These are phyloP conservation scores for Colletotrichum higginsianum DNA, from an alignment of 2,329 filamentous ascomycete genomes.

Conservation along the genomic window DNA sequence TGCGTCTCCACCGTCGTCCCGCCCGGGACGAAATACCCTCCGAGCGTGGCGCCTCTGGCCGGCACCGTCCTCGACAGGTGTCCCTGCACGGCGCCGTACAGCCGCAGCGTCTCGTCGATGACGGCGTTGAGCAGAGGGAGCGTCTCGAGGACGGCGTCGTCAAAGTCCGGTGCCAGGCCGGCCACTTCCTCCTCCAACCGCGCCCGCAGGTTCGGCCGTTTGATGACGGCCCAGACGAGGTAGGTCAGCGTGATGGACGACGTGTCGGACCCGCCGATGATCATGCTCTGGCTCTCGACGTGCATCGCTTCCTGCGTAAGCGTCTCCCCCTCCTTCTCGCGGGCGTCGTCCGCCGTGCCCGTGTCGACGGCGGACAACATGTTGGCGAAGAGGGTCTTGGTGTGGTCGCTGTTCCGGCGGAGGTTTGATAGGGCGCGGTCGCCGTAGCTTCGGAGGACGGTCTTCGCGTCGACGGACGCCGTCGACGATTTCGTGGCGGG, in stretches of 20 bases:
- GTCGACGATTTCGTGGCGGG: neutral
- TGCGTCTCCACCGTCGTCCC: slow-evolving; percentile 59
- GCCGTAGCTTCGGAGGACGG: slow-evolving; percentile 16
- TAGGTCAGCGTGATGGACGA: slow-evolving; percentile 67
- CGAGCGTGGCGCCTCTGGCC: slow-evolving; percentile 54
- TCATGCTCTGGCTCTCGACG: slow-evolving; percentile 59
- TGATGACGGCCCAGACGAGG: slow-evolving; percentile 57
- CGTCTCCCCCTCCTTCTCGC: neutral
- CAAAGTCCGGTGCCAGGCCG: slow-evolving; percentile 45
- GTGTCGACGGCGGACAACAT: slow-evolving; percentile 4
- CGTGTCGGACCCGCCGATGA: slow-evolving; percentile 67
- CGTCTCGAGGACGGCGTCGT: slow-evolving; percentile 51
- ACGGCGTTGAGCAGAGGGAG: slow-evolving; percentile 59
- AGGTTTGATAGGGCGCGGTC: slow-evolving; percentile 13
- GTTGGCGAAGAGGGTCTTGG: neutral
- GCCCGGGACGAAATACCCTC: slow-evolving; percentile 56
- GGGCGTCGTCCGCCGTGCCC: neutral
- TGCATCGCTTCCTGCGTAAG: slow-evolving; percentile 51
- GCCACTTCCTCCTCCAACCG: slow-evolving; percentile 54
- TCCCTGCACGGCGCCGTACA: slow-evolving; percentile 58
- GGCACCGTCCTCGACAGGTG: slow-evolving; percentile 59
- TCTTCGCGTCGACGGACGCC: slow-evolving; percentile 4
- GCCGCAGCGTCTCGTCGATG: slow-evolving; percentile 61
- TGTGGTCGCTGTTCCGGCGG: slow-evolving; percentile 6
- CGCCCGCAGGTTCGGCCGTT: slow-evolving; percentile 48